A percentile compares a stretch with the other conserved stretches of the same genome.
phyloP scores from a whole-genome alignment of 1,139 yeast species.

The Candida smagusa region DNA sequence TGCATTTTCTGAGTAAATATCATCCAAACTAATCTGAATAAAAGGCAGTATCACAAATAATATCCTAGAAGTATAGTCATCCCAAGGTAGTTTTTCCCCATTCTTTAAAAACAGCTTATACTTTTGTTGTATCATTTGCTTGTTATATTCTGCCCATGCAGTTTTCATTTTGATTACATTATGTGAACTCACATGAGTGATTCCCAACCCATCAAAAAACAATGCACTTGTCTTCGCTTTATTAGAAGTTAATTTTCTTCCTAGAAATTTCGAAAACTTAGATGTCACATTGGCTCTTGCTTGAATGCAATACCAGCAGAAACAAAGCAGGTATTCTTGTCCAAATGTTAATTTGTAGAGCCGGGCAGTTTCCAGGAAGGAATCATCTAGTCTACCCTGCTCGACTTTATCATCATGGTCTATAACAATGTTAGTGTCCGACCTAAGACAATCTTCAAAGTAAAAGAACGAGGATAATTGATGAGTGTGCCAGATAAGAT shows the following conservation, averaged over 20 bases:
- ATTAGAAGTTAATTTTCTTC: constrained; percentile 1
- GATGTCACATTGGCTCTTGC: constrained; percentile 6
- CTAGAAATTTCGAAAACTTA: constrained; percentile 6
- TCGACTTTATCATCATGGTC: constrained; percentile 31
- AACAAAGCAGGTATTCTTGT: constrained; percentile 25
- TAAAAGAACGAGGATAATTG: constrained; percentile 26
- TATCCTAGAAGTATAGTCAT: no score
- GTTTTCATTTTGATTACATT: constrained; percentile 10
- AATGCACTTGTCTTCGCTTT: constrained; percentile 2
- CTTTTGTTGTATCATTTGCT: no score
- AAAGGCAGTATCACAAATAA: no score
- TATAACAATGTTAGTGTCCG: constrained; percentile 11
- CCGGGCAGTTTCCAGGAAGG: constrained; percentile 20
- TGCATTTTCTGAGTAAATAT: no score
- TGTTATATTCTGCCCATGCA: no score
- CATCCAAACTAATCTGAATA: no score
- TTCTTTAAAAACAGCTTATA: no score
- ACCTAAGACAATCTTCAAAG: constrained; percentile 15
- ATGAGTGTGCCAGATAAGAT: constrained; percentile 41
- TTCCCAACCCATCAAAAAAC: constrained; percentile 8
- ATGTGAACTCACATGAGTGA: constrained; percentile 18
- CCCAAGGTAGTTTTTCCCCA: no score
- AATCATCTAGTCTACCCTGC: constrained; percentile 16
- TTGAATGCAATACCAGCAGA: constrained; percentile 24
- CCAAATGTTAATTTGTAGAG: constrained; percentile 16